Conservation (phyloP, 1,139 yeast species). For the Scheffersomyces cryptocercus region DNA sequence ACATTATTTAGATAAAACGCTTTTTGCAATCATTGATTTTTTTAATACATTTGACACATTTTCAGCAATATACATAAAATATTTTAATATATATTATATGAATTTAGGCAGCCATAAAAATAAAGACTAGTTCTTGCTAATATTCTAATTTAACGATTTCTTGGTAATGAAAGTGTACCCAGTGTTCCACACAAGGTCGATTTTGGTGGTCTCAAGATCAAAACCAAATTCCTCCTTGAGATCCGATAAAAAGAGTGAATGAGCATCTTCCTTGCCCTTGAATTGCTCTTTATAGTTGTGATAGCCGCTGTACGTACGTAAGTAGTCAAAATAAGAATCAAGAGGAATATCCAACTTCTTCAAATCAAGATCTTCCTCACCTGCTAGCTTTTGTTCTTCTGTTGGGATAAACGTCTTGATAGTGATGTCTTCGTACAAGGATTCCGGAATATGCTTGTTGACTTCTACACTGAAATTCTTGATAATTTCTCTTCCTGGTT, state of each 20-base stretch:
- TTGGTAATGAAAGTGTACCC: constrained; percentile 40
- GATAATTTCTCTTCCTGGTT: constrained; percentile 43
- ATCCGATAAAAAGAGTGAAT: constrained; percentile 23
- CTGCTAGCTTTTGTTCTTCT: constrained; percentile 10
- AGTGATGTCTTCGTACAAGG: constrained; percentile 26
- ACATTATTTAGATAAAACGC: too few species aligned
- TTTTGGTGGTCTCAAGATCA: constrained; percentile 28
- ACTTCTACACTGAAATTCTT: constrained; percentile 28
- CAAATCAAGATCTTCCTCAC: constrained; percentile 25
- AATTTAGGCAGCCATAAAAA: too few species aligned
- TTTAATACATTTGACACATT: too few species aligned
- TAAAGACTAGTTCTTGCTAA: too few species aligned
- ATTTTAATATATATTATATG: too few species aligned
- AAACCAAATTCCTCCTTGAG: constrained; percentile 31
- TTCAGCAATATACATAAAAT: too few species aligned
- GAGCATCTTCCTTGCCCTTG: constrained; percentile 23
- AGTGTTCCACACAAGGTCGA: constrained; percentile 41
- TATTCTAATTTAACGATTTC: constrained; percentile 7
- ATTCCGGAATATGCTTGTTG: constrained; percentile 32
- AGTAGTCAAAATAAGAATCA: constrained; percentile 28
- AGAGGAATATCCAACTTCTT: constrained; percentile 22
- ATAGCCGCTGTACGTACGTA: constrained; percentile 40
- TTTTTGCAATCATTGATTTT: too few species aligned
- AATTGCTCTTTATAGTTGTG: constrained; percentile 34
- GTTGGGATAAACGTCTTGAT: constrained; percentile 28